Evolutionary conservation across 768 basidiomycete genomes (phyloP).

Genomic region (Kwoniella botswanensis): DNA sequence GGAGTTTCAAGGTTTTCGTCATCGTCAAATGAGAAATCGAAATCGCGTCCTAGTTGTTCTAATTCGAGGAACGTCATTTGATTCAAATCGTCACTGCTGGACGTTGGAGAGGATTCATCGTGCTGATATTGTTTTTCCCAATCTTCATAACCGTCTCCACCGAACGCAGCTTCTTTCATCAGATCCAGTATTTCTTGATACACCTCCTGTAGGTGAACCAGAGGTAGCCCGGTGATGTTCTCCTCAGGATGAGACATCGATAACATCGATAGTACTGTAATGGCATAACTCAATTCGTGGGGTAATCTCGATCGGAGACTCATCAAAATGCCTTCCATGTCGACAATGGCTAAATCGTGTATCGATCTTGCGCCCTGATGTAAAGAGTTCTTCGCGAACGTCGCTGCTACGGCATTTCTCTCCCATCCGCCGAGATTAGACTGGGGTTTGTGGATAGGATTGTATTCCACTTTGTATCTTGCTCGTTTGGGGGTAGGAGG

Average conservation of each 20-base stretch:
- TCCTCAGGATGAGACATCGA: constrained; percentile 54
- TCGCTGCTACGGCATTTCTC: constrained; percentile 69
- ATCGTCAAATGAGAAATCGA: constrained; percentile 62
- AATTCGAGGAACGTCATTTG: constrained; percentile 68
- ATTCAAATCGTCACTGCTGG: constrained; percentile 61
- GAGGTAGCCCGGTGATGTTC: constrained; percentile 55
- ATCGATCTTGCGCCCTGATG: constrained; percentile 69
- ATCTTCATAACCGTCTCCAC: constrained; percentile 50
- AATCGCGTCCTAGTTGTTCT: constrained; percentile 62
- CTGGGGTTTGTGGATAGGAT: constrained; percentile 76
- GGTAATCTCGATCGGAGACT: constrained; percentile 83
- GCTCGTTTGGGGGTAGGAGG: constrained; percentile 56
- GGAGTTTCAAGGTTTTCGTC: constrained; percentile 9
- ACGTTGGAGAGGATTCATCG: constrained; percentile 11
- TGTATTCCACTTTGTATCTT: constrained; percentile 84
- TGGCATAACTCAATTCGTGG: constrained; percentile 83
- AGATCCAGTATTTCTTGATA: constrained; percentile 86
- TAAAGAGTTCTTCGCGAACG: constrained; percentile 64
- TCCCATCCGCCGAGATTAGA: constrained; percentile 83
- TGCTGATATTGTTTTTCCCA: constrained; percentile 47
- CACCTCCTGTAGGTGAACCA: constrained; percentile 76
- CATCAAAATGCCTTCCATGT: constrained; percentile 93
- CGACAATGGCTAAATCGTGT: constrained; percentile 84
- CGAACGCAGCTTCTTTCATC: constrained; percentile 78
- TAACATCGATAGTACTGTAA: constrained; percentile 81